Base-by-base conservation (phyloP, 148 eudicot species). In the Pharnaceum exiguum region DNA sequence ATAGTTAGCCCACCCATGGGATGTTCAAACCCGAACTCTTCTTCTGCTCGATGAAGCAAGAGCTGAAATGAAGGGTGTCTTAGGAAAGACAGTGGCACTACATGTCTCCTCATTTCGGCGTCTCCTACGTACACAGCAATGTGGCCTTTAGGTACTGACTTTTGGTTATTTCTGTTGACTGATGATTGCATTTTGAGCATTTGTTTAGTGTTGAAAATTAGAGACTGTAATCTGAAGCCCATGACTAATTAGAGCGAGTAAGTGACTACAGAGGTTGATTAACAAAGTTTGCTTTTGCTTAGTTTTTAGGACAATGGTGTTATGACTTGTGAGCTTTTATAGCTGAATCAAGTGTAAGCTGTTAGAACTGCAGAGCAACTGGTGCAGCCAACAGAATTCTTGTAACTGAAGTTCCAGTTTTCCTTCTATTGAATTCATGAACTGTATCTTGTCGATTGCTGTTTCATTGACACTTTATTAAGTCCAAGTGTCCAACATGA, bases 1-100 rank as follows among this genome's bases (percentile, higher is more conserved):
- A 83, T 68, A 10, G 89, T 83, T 0, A 84, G 69, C 37, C 79
- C 79, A 5, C 82, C 82, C 79, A 70, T 77, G 0, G 82, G 81
- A 68, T 77, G 85, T 53, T 75, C 43, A 26, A 51, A 83, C 13
- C 73, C 82, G 8, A 71, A 80, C 44, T 83, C 77, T 61, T 77
- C 80, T 47, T 80, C 77, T 1, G 79, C 73, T 5, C 18, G 56
- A 1, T 35, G 60, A 22, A 75, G 64, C 62, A 77, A 55, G 24
- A 58, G 68, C 55, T 57, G 73, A 22, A 83, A 83, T 5, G 65
- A 67, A 54, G 79, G 83, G 35, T 75, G 75, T 15, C 62, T 78
- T 59, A 84, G 57, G 73, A 64, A 75, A 7, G 85, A 48, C 13
- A 80, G 21, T 0, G 82, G 85, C 18, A 83, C 72, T 2, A 79